Evolutionary conservation across 805 yeast genomes (phyloP).

Genomic region (Cyberlindnera suaveolens): DNA sequence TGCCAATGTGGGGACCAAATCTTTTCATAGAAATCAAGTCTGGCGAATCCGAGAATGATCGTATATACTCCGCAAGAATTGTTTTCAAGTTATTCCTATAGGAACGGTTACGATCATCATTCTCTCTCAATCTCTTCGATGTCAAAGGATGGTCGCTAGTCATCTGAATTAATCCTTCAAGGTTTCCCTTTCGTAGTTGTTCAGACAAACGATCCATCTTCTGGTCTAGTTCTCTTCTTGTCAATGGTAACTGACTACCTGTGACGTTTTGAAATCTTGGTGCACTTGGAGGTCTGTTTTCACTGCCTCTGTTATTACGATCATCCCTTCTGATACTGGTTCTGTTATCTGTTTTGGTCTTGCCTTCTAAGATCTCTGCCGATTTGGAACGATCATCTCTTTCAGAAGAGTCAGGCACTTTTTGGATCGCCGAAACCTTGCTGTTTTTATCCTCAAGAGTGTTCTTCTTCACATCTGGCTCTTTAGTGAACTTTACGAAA

Average conservation of each 20-base stretch:
- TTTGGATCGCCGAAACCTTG: no score
- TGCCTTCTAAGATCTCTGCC: no score
- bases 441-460: not conserved
- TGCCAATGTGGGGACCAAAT: not conserved
- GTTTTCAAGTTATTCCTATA: slow-evolving; percentile 1
- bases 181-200: not conserved
- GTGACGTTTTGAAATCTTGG: slow-evolving; percentile 1
- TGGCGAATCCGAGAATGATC: not conserved
- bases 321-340: not conserved
- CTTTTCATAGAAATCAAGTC: no score
- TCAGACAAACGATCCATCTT: not conserved
- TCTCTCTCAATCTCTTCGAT: not conserved
- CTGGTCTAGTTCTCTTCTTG: not conserved
- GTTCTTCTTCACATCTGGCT: not conserved
- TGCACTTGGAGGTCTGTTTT: not conserved
- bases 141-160: not conserved
- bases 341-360: no score
- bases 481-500: no score
- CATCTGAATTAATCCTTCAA: not conserved
- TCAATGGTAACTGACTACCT: not conserved
- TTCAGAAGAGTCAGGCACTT: no score
- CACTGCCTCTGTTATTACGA: not conserved
- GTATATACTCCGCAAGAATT: not conserved
- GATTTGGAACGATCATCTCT: no score
- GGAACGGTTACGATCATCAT: not conserved